phyloP scores from a whole-genome alignment of 148 eudicot genomes.

The Rheum nobile region DNA sequence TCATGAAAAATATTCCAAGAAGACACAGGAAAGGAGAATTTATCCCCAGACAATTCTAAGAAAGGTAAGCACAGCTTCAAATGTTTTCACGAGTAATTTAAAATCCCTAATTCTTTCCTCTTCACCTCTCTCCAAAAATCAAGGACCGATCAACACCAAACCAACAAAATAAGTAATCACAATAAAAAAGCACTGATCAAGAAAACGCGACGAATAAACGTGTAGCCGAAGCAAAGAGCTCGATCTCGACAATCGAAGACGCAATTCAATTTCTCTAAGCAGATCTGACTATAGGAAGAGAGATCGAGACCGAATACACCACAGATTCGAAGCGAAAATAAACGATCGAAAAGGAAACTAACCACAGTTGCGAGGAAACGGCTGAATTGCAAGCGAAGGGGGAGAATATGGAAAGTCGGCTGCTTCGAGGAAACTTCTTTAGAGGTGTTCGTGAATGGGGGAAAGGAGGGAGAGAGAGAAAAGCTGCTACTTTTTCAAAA shows the following conservation, averaged over 20 bases:
- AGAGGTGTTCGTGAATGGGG: background rate
- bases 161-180: background rate
- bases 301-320: background rate
- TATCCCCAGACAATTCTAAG: background rate
- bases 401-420: background rate
- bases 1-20: background rate
- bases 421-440: background rate
- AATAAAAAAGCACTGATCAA: background rate
- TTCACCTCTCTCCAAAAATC: background rate
- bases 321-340: background rate
- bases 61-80: background rate
- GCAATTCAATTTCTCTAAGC: background rate
- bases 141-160: background rate
- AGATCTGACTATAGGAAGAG: background rate
- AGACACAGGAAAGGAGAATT: background rate
- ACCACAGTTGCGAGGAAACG: background rate
- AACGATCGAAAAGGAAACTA: slow-evolving; percentile 2
- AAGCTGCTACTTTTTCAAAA: slow-evolving; percentile 1
- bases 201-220: background rate
- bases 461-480: background rate
- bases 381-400: background rate
- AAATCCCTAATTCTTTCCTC: background rate
- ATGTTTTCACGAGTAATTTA: background rate
- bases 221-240: background rate
- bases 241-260: slow-evolving; percentile 1